Evolutionary conservation across 139 green algal genomes (phyloP).

Genomic region (Picochlorum sp.): DNA sequence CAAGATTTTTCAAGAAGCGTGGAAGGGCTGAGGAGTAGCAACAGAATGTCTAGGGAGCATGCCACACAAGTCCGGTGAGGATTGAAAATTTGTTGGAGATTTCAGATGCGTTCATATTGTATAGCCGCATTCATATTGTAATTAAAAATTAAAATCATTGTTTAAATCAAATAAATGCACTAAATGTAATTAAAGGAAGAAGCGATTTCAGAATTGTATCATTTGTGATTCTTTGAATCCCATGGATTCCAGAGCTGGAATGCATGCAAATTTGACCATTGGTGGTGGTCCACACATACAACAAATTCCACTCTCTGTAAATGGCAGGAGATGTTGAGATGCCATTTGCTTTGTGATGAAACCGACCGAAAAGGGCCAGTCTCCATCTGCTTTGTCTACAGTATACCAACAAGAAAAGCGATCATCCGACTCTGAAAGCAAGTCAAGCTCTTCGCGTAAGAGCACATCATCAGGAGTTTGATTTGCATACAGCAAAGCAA

Average conservation of each 20-base stretch:
- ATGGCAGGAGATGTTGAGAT: conserved; percentile 47
- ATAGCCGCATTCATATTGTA: too few species aligned
- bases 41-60: too few species aligned
- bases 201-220: conserved; percentile 37
- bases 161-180: not conserved
- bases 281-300: conserved; percentile 84
- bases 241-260: conserved; percentile 59
- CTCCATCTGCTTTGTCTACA: conserved; percentile 23
- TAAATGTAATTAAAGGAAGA: not conserved
- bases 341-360: conserved; percentile 76
- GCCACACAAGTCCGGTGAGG: too few species aligned
- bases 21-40: too few species aligned
- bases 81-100: too few species aligned
- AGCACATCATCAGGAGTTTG: conserved; percentile 88
- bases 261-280: conserved; percentile 85
- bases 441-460: conserved; percentile 79
- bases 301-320: conserved; percentile 33
- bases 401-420: conserved; percentile 56
- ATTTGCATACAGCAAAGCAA: conserved; percentile 92
- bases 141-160: too few species aligned
- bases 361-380: conserved; percentile 61
- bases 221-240: conserved; percentile 46
- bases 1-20: too few species aligned
- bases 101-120: too few species aligned
- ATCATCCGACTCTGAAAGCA: conserved; percentile 45